phyloP scores from a whole-genome alignment of 2,329 filamentous ascomycete species.

The Diplodia mutila region DNA sequence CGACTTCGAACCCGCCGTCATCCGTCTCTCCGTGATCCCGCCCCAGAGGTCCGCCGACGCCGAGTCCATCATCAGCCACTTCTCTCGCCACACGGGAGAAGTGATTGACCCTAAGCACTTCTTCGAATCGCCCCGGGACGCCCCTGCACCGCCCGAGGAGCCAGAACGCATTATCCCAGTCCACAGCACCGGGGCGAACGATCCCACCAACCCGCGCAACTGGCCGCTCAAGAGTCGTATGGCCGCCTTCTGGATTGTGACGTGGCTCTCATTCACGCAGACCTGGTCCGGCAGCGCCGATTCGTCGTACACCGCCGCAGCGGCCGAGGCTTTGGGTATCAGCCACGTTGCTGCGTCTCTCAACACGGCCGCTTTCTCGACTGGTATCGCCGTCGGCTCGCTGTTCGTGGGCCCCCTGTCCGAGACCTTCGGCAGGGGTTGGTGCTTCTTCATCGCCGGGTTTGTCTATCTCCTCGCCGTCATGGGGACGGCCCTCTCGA shows the following conservation, averaged over 20 bases:
- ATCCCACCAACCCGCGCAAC: slow-evolving; percentile 20
- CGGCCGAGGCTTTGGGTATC: slow-evolving; percentile 3
- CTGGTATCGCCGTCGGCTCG: slow-evolving; percentile 18
- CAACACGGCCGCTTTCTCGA: slow-evolving; percentile 17
- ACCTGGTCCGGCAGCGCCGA: slow-evolving; percentile 20
- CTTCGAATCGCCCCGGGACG: not conserved
- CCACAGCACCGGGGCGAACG: slow-evolving; percentile 4
- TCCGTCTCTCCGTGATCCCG: not conserved
- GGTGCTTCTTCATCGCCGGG: slow-evolving; percentile 10
- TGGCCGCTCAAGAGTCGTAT: slow-evolving; percentile 3
- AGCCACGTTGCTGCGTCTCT: slow-evolving; percentile 5
- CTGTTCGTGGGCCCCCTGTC: slow-evolving; percentile 22
- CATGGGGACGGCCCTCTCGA: slow-evolving; percentile 1
- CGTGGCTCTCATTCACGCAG: slow-evolving; percentile 17
- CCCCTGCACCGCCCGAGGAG: not conserved
- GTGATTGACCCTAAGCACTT: not conserved
- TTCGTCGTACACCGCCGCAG: not conserved
- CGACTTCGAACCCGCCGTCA: not conserved
- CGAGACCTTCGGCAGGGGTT: slow-evolving; percentile 18
- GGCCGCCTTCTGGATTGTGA: slow-evolving; percentile 2
- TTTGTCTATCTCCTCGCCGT: slow-evolving; percentile 4
- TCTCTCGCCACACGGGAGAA: not conserved
- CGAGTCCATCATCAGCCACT: slow-evolving; percentile 16
- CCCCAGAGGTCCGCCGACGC: not conserved
- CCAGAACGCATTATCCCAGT: slow-evolving; percentile 10